Evolutionary conservation across 2,329 filamentous ascomycete genomes (phyloP), one percentile per base, ranked within the genome.

Genomic region (Microdochium paspali): DNA sequence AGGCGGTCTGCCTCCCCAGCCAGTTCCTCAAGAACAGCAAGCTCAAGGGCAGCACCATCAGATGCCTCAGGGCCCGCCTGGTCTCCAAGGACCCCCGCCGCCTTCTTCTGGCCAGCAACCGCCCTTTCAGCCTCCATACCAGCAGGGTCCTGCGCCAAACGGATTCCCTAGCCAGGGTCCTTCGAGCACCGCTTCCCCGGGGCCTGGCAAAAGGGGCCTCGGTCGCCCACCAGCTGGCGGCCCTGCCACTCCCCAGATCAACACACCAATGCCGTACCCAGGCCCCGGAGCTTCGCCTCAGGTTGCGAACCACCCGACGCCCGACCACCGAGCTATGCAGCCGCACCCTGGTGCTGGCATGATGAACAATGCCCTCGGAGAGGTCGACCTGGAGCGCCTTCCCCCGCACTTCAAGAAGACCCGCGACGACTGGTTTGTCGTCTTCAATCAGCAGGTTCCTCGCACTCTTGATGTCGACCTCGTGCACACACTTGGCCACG

Each of bases 371-470:
- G 80, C 85, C 46, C 76, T 96, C 24, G 87, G 87, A 46, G 91
- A 97, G 54, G 77, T 96, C 50, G 89, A 95, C 56, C 81, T 87
- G 6, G 90, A 96, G 51, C 81, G 88, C 51, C 76, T 97, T 35
- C 89, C 90, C 25, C 79, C 85, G 2, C 84, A 90, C 57, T 81
- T 90, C 53, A 97, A 97, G 77, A 90, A 91, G 63, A 86, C 89
- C 49, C 87, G 88, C 25, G 73, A 80, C 42, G 93, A 97, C 64
- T 98, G 93, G 93, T 95, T 94, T 63, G 91, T 88, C 42, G 87
- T 97, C 54, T 98, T 96, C 77, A 96, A 98, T 68, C 90, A 91
- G 42, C 80, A 85, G 49, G 86, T 96, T 31, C 88, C 87, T 52
- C 88, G 93, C 50, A 82, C 90, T 46, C 74, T 98, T 46, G 93